These are phyloP conservation scores for Talaromyces verruculosus DNA, from an alignment of 2,329 filamentous ascomycete genomes.

Conservation along the genomic window DNA sequence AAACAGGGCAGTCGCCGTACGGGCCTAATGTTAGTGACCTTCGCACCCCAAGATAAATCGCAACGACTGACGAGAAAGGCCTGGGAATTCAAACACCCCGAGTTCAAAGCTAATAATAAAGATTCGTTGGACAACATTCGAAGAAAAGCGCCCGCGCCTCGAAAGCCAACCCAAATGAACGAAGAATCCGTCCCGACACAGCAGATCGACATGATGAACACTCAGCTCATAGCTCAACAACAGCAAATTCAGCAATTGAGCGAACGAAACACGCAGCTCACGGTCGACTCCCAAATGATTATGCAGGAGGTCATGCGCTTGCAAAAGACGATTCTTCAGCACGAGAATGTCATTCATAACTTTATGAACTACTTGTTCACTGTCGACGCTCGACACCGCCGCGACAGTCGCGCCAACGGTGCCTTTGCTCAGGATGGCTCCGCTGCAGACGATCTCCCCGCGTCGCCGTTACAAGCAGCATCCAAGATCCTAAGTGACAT, in stretches of 20 bases:
- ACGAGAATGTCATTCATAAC: conserved; percentile 69
- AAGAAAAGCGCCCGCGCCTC: conserved; percentile 86
- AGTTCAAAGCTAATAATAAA: conserved; percentile 94
- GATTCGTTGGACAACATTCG: conserved; percentile 95
- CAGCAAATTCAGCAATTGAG: conserved; percentile 88
- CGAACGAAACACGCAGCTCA: conserved; percentile 78
- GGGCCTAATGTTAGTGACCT: conserved; percentile 66
- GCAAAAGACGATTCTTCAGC: conserved; percentile 70
- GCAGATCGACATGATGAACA: conserved; percentile 85
- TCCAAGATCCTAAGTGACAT: conserved; percentile 65
- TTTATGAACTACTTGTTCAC: conserved; percentile 68
- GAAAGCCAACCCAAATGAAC: conserved; percentile 67
- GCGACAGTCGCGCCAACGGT: conserved; percentile 55
- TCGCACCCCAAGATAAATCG: not conserved
- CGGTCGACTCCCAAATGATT: conserved; percentile 63
- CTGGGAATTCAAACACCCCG: conserved; percentile 97
- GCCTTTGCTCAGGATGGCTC: conserved; percentile 41
- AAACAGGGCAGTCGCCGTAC: conserved; percentile 77
- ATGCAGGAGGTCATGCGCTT: conserved; percentile 64
- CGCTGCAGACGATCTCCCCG: conserved; percentile 61
- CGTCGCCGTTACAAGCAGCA: conserved; percentile 67
- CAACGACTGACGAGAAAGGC: conserved; percentile 53
- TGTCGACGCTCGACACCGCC: conserved; percentile 63
- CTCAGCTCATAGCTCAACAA: conserved; percentile 83
- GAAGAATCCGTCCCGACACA: conserved; percentile 78